These are phyloP conservation scores for Botryotinia convoluta DNA, from an alignment of 2,329 filamentous ascomycete species.

Conservation along the genomic window DNA sequence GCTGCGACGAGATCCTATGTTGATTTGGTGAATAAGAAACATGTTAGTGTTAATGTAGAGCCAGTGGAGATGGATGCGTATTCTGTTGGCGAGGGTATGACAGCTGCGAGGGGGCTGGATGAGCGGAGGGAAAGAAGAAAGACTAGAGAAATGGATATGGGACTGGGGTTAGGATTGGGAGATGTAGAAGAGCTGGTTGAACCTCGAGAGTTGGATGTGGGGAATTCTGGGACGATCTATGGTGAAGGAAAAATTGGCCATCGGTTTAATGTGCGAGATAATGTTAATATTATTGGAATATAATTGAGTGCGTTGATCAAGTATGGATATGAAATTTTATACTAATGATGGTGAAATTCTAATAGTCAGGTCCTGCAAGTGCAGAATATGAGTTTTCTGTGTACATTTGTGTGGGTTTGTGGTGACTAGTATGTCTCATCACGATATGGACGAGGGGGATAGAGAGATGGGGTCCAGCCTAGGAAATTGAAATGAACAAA, in stretches of 20 bases:
- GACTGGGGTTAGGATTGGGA: neutral
- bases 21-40: neutral
- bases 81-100: neutral
- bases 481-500: neutral
- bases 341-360: neutral
- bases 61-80: neutral
- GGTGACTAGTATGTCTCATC: neutral
- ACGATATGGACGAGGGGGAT: neutral
- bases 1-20: neutral
- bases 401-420: neutral
- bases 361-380: neutral
- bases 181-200: conserved; percentile 1
- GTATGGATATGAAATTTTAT: too few species aligned
- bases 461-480: neutral
- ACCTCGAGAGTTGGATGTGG: neutral
- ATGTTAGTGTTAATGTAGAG: neutral
- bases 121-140: neutral
- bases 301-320: neutral
- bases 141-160: neutral
- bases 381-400: neutral
- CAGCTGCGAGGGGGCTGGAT: neutral
- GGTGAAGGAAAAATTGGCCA: neutral
- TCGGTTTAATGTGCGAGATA: neutral
- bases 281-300: conserved; percentile 1
- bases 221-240: neutral